These are phyloP conservation scores for Rhododendron williamsianum DNA, from an alignment of 148 eudicot species.

Conservation along the genomic window DNA sequence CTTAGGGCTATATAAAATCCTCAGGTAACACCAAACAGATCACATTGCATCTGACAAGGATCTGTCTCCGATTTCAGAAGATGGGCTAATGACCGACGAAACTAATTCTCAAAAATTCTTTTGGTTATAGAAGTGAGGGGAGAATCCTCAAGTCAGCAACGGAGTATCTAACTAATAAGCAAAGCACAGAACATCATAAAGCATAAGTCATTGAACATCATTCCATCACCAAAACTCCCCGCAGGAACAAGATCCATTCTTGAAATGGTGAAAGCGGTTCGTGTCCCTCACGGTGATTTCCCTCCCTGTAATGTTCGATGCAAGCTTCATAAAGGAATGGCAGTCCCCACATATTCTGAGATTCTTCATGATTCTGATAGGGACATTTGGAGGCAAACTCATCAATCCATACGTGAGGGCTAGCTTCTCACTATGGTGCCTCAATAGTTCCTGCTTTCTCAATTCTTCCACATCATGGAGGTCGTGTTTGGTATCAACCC, in stretches of 20 bases:
- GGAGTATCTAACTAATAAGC: background rate
- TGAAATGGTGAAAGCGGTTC: conserved; percentile 72
- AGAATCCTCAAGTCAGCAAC: background rate
- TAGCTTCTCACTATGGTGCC: conserved; percentile 80
- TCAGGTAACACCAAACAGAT: background rate
- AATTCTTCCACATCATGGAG: conserved; percentile 67
- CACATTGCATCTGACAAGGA: background rate
- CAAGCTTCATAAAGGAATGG: conserved; percentile 68
- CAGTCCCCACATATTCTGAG: conserved; percentile 76
- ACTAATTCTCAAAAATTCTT: background rate
- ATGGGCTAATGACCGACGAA: background rate
- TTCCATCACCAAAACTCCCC: conserved; percentile 62
- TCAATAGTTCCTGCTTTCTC: conserved; percentile 38
- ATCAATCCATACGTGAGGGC: conserved; percentile 60
- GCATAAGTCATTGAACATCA: background rate
- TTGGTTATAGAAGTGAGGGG: background rate
- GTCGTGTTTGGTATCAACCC: conserved; percentile 42
- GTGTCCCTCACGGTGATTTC: conserved; percentile 64
- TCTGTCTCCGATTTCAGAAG: background rate
- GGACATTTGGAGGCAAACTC: conserved; percentile 43
- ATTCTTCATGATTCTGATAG: conserved; percentile 70
- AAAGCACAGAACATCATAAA: background rate
- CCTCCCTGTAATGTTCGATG: conserved; percentile 46
- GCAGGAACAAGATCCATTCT: conserved; percentile 55
- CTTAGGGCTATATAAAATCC: background rate